Evolutionary conservation across 768 basidiomycete genomes (phyloP).

Genomic region (Tylopilus subfusipes): DNA sequence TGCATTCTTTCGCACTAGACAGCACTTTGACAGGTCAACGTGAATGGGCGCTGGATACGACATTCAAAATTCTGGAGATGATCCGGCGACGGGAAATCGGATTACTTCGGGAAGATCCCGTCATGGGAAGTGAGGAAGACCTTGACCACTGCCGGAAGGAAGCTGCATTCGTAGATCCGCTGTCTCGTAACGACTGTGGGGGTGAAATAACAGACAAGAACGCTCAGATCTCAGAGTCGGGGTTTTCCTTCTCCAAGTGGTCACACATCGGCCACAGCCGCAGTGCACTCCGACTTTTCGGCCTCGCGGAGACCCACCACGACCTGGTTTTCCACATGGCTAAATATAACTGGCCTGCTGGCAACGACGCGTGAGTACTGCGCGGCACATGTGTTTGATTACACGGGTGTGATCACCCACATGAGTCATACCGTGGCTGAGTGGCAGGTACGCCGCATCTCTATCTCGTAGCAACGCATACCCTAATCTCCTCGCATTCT

Average conservation of each 20-base stretch:
- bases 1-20: conserved; percentile 7
- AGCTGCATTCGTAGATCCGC: conserved; percentile 4
- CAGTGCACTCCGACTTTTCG: neutral
- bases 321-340: neutral
- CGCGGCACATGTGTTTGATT: neutral
- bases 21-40: conserved; percentile 1
- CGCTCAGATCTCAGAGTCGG: neutral
- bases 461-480: neutral
- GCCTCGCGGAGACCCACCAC: neutral
- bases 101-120: conserved; percentile 19
- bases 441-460: conserved; percentile 6
- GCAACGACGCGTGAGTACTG: neutral
- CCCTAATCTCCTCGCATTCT: neutral
- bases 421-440: conserved; percentile 11
- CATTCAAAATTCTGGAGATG: conserved; percentile 15
- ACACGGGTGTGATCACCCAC: neutral
- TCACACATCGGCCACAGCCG: neutral
- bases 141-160: conserved; percentile 1
- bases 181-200: conserved; percentile 7
- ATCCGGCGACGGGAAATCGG: conserved; percentile 24
- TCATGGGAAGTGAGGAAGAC: conserved; percentile 12
- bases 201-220: conserved; percentile 7
- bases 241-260: neutral
- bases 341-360: conserved; percentile 14
- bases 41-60: neutral